Evolutionary conservation across 495 filamentous ascomycete species (phyloP).

Genomic region (Lasiosphaeria miniovina): DNA sequence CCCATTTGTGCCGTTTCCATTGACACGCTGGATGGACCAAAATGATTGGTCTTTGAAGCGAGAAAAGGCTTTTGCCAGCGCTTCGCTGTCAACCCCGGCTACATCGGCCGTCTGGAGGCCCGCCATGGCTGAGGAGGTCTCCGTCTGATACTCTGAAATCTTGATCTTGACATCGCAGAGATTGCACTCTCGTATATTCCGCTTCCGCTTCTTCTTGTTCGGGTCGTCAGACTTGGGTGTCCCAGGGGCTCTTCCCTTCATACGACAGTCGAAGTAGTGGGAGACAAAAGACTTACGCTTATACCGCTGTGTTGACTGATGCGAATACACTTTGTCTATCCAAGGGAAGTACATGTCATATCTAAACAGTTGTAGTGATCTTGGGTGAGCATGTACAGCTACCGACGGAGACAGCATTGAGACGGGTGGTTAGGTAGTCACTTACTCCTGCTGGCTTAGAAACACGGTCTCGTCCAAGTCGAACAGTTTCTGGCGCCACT

Average conservation of each 20-base stretch:
- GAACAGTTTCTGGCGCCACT: constrained; percentile 76
- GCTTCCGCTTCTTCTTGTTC: constrained; percentile 85
- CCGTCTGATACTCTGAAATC: constrained; percentile 77
- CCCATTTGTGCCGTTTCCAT: constrained; percentile 73
- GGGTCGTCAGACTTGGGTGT: constrained; percentile 83
- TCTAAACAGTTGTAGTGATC: constrained; percentile 37
- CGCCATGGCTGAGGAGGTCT: constrained; percentile 31
- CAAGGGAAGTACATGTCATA: constrained; percentile 88
- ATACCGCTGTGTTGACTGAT: constrained; percentile 81
- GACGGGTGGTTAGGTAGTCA: constrained; percentile 7
- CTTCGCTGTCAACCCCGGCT: constrained; percentile 20
- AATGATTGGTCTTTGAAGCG: constrained; percentile 48
- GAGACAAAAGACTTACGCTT: constrained; percentile 81
- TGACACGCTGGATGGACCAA: constrained; percentile 73
- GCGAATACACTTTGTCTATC: constrained; percentile 89
- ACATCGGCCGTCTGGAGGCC: constrained; percentile 24
- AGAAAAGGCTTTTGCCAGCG: constrained; percentile 2
- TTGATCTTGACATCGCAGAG: constrained; percentile 92
- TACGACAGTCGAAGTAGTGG: constrained; percentile 87
- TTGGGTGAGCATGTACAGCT: constrained; percentile 9
- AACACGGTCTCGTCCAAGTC: constrained; percentile 71
- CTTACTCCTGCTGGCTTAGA: constrained; percentile 77
- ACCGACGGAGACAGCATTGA: background rate
- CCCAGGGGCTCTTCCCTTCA: constrained; percentile 80
- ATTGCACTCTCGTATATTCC: constrained; percentile 69